Evolutionary conservation across 2,329 filamentous ascomycete genomes (phyloP).

Genomic region (Cladorrhinum sp.): DNA sequence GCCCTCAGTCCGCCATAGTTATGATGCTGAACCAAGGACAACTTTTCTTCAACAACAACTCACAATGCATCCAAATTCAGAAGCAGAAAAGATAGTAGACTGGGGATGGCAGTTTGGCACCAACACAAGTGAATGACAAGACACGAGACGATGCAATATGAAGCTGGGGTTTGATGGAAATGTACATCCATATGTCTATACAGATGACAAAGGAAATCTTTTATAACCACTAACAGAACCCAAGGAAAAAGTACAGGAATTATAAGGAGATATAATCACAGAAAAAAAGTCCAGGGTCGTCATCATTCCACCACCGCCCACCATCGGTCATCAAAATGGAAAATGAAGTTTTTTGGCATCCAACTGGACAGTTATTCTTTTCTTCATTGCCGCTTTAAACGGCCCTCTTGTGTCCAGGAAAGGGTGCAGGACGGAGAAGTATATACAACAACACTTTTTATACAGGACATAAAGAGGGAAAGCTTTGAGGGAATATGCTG

Average conservation of each 20-base stretch:
- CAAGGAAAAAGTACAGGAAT: neutral
- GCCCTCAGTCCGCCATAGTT: too few species aligned
- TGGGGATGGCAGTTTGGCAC: too few species aligned
- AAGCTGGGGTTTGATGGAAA: too few species aligned
- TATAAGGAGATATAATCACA: neutral
- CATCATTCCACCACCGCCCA: neutral
- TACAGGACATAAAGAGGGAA: neutral
- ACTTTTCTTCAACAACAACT: too few species aligned
- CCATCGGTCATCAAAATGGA: neutral
- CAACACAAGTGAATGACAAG: too few species aligned
- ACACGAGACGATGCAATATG: too few species aligned
- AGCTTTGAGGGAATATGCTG: neutral
- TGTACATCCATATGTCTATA: too few species aligned
- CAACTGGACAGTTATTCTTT: neutral
- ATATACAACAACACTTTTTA: neutral
- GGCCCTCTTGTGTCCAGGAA: neutral
- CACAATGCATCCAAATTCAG: too few species aligned
- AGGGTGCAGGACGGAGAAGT: neutral
- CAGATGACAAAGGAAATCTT: neutral
- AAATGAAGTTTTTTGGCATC: neutral
- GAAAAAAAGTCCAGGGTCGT: neutral
- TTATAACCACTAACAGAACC: neutral
- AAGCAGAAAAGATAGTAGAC: too few species aligned
- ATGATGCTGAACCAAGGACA: too few species aligned
- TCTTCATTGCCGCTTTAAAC: neutral